Percentiles rank a stretch among this genome's conserved stretches.
These are phyloP conservation scores for Kuraishia hungarica DNA, from an alignment of 805 yeast genomes.

Conservation along the genomic window DNA sequence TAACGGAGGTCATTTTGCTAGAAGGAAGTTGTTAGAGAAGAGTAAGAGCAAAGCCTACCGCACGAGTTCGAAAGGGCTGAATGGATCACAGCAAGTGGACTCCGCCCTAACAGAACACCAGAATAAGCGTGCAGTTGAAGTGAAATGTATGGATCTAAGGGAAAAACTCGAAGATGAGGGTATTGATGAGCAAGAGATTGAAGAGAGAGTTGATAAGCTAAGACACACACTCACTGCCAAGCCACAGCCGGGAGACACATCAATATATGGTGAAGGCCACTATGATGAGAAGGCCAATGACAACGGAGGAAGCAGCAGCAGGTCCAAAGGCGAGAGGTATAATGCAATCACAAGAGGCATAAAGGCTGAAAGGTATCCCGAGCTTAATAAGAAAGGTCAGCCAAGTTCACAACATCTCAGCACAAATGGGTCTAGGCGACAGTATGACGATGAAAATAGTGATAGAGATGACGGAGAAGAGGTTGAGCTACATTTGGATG, in stretches of 20 bases:
- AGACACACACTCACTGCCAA: slow-evolving; percentile 12
- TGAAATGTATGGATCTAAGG: slow-evolving; percentile 39
- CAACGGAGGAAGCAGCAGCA: not conserved
- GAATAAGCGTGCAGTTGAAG: slow-evolving; percentile 28
- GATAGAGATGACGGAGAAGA: not conserved
- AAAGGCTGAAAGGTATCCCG: not conserved
- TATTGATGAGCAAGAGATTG: slow-evolving; percentile 27
- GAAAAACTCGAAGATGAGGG: slow-evolving; percentile 42
- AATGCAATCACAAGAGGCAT: not conserved
- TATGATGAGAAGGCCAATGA: not conserved
- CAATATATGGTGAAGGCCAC: not conserved
- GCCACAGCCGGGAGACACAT: not conserved
- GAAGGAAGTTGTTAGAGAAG: slow-evolving; percentile 21
- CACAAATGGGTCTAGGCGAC: slow-evolving; percentile 7
- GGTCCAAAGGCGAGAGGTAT: too few relatives aligned
- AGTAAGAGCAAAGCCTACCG: slow-evolving; percentile 6
- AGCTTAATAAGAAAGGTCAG: not conserved
- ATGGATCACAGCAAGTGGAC: slow-evolving; percentile 13
- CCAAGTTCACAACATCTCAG: not conserved
- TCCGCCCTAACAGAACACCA: slow-evolving; percentile 26
- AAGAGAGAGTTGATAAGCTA: slow-evolving; percentile 18
- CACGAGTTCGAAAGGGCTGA: slow-evolving; percentile 1
- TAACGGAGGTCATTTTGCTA: slow-evolving; percentile 27
- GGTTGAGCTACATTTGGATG: too few relatives aligned
- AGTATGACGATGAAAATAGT: not conserved